These are phyloP conservation scores for Polytrichum formosum DNA, from an alignment of 225 moss, liverwort and hornwort genomes.

Conservation along the genomic window DNA sequence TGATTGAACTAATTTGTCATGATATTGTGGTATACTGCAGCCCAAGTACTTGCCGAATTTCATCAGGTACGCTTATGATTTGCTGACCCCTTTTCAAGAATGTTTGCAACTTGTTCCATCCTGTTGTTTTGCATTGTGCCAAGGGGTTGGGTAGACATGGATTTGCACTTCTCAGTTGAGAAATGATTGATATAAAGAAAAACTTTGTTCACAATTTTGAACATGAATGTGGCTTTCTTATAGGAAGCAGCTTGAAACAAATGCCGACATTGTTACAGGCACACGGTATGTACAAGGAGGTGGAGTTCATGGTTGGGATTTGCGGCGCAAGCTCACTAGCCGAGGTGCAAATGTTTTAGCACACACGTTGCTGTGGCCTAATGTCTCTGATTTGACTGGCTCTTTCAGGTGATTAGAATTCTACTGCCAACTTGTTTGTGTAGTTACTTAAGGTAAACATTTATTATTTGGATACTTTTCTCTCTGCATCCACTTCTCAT, in stretches of 20 bases:
- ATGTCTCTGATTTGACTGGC: slow-evolving; percentile 83
- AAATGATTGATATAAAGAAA: not conserved
- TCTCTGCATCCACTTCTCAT: too few species aligned
- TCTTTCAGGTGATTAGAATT: slow-evolving; percentile 63
- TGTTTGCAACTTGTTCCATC: too few species aligned
- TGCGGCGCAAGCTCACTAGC: slow-evolving; percentile 79
- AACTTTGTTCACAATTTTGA: slow-evolving; percentile 11
- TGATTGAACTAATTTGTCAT: not conserved
- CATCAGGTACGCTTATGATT: slow-evolving; percentile 44
- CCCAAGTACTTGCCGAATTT: slow-evolving; percentile 86
- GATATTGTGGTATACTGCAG: slow-evolving; percentile 43
- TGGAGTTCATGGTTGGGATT: slow-evolving; percentile 82
- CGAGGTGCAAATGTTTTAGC: slow-evolving; percentile 89
- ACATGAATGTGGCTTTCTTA: slow-evolving; percentile 10
- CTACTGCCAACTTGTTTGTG: not conserved
- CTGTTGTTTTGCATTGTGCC: too few species aligned
- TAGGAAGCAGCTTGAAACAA: slow-evolving; percentile 83
- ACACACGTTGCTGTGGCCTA: slow-evolving; percentile 82
- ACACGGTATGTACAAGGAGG: slow-evolving; percentile 80
- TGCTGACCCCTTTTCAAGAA: too few species aligned
- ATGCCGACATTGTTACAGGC: slow-evolving; percentile 90
- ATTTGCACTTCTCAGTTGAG: too few species aligned
- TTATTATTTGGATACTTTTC: too few species aligned
- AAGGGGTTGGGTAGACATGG: too few species aligned
- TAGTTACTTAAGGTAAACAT: too few species aligned